These are phyloP conservation scores for Dorcoceras hygrometricum DNA, from an alignment of 257 asterid genomes.

Conservation along the genomic window DNA sequence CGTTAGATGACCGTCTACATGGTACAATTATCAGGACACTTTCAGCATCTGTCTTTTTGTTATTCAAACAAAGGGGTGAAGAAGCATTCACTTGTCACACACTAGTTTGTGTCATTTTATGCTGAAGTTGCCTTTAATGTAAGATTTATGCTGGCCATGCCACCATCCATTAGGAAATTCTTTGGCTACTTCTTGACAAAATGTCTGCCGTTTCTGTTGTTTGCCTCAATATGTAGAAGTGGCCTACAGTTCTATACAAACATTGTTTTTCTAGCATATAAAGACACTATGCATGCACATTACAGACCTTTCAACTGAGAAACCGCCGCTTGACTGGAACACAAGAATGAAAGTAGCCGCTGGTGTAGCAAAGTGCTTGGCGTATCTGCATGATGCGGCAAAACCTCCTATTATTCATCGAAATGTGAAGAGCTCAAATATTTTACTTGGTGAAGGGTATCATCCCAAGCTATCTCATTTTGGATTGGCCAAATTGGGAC, in stretches of 20 bases:
- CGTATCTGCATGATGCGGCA: conserved; percentile 67
- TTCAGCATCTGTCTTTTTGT: neutral
- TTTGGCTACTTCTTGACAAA: no score
- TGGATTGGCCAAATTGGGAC: conserved; percentile 77
- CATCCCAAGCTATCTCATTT: conserved; percentile 73
- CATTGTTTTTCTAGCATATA: neutral
- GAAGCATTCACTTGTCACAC: neutral
- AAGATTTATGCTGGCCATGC: no score
- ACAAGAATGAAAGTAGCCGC: conserved; percentile 77
- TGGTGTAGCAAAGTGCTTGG: conserved; percentile 77
- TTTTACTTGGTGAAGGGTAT: conserved; percentile 52
- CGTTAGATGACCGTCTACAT: conserved; percentile 76
- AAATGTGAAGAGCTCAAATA: conserved; percentile 66
- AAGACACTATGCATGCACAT: conserved; percentile 15
- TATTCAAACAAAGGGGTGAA: neutral
- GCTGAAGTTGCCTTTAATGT: no score
- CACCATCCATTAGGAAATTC: no score
- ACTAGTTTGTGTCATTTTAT: neutral
- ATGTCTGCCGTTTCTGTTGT: no score
- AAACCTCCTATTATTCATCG: conserved; percentile 76
- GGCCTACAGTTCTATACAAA: no score
- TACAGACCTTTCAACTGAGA: conserved; percentile 66
- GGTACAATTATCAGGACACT: conserved; percentile 28
- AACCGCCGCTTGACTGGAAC: conserved; percentile 65
- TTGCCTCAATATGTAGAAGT: no score